Percentiles rank a stretch among this genome's conserved stretches.
Evolutionary conservation across 371 early-diverging fungal species (phyloP).

Genomic region (Mortierella sp.): DNA sequence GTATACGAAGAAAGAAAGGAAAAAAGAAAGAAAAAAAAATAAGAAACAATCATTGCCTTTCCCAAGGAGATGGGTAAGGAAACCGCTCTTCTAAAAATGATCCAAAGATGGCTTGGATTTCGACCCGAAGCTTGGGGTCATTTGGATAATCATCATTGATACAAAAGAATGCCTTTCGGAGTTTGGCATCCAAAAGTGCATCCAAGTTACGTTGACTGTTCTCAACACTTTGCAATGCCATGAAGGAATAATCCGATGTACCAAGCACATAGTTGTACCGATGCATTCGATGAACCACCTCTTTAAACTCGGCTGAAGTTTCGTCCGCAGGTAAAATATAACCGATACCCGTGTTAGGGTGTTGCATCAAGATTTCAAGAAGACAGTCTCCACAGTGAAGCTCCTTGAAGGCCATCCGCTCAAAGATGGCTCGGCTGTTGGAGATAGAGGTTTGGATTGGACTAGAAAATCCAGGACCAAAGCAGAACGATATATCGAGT

Average conservation of each 20-base stretch:
- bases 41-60: constrained; percentile 7
- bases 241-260: constrained; percentile 41
- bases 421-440: constrained; percentile 14
- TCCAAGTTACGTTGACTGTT: constrained; percentile 13
- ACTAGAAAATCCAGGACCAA: constrained; percentile 30
- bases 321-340: constrained; percentile 35
- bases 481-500: constrained; percentile 35
- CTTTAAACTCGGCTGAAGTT: constrained; percentile 18
- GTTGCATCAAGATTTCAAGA: constrained; percentile 34
- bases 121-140: constrained; percentile 11
- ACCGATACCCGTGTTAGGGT: constrained; percentile 27
- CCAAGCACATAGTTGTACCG: constrained; percentile 42
- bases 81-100: constrained; percentile 29
- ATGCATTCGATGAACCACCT: constrained; percentile 4
- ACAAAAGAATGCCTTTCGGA: constrained; percentile 28
- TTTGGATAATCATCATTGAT: constrained; percentile 43
- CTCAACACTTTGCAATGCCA: constrained; percentile 16
- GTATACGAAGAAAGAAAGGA: not conserved
- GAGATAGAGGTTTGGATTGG: not conserved
- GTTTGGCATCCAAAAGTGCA: constrained; percentile 6
- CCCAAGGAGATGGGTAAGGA: constrained; percentile 22
- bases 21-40: not conserved
- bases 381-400: constrained; percentile 46
- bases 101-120: constrained; percentile 21
- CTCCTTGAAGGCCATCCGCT: constrained; percentile 23